These are phyloP conservation scores for Fusarium veterinarium DNA, from an alignment of 2,329 filamentous ascomycete genomes.

Conservation along the genomic window DNA sequence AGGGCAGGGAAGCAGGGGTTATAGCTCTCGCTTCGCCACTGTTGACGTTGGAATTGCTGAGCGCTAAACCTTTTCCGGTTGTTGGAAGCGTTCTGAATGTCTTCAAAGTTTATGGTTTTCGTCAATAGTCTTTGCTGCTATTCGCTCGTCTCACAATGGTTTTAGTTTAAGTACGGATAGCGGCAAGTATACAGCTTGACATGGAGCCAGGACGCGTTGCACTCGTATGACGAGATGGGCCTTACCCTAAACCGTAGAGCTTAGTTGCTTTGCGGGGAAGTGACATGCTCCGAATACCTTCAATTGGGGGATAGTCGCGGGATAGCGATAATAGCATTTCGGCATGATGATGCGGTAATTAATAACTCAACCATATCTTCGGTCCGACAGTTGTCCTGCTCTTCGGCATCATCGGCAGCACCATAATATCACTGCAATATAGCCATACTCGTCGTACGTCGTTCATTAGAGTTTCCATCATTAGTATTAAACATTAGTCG, in stretches of 20 bases:
- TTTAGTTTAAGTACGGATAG: neutral
- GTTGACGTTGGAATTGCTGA: neutral
- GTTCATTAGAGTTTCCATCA: neutral
- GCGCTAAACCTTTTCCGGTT: neutral
- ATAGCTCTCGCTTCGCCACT: slow-evolving; percentile 13
- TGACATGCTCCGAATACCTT: neutral
- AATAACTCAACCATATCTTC: rapidly evolving
- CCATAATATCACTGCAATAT: neutral
- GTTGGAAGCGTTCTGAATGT: neutral
- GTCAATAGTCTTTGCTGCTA: neutral
- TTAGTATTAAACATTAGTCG: slow-evolving; percentile 9
- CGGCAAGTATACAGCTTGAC: neutral
- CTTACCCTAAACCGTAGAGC: neutral
- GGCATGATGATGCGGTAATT: neutral
- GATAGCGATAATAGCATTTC: neutral
- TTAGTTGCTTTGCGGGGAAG: neutral
- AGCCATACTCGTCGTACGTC: neutral
- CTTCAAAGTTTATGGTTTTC: neutral
- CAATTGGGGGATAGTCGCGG: neutral
- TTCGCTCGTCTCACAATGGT: neutral
- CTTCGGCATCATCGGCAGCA: neutral
- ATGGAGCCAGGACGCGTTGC: neutral
- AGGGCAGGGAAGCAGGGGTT: neutral
- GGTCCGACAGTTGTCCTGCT: neutral
- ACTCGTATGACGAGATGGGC: neutral